Base-by-base conservation (phyloP, 2,329 filamentous ascomycete species). In the Colletotrichum neosansevieriae region DNA sequence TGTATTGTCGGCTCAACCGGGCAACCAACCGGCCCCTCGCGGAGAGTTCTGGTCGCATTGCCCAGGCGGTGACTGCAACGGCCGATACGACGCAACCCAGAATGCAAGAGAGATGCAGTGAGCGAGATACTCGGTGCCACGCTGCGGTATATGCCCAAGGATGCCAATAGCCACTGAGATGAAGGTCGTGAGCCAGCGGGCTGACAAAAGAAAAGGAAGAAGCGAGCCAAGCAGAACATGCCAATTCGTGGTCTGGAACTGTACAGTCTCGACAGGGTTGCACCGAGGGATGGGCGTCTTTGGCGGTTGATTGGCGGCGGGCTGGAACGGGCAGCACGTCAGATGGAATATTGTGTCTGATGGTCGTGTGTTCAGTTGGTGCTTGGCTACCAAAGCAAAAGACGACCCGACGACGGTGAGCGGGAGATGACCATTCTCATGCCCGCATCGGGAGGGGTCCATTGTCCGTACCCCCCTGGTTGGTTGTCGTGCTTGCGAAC, bases 391-490 rank as follows among this genome's bases (percentile, higher is more conserved):
- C 4, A 24, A 5, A 5, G 24, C 24, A 24, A 1, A 24, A 24
- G 24, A 24, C 21, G 21, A 21, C 21, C 21, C 21, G 19, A 59
- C 53, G 10, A 56, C 49, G 53, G 15, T 40, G 5, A 36, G 24
- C 65, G 65, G 65, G 65, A 68, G 65, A 59, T 68, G 65, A 34
- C 54, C 65, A 58, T 13, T 17, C 36, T 36, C 40, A 47, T 59
- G 57, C 32, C 65, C 65, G 36, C 15, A 59, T 65, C 50, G 32
- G 65, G 65, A 29, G 17, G 6, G 6, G 19, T 29, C 29, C 29
- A 15, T 38, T 10, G 49, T 32, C 49, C 49, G 15, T 32, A n/a
- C 12, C 17, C 44, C 42, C 40, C 40, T 24, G 50, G 49, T 54
- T 29, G 59, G 45, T 15, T 47, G 29, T 59, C 57, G 57, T 49